phyloP scores from a whole-genome alignment of 345 rosid genomes.

The Populus simonii region DNA sequence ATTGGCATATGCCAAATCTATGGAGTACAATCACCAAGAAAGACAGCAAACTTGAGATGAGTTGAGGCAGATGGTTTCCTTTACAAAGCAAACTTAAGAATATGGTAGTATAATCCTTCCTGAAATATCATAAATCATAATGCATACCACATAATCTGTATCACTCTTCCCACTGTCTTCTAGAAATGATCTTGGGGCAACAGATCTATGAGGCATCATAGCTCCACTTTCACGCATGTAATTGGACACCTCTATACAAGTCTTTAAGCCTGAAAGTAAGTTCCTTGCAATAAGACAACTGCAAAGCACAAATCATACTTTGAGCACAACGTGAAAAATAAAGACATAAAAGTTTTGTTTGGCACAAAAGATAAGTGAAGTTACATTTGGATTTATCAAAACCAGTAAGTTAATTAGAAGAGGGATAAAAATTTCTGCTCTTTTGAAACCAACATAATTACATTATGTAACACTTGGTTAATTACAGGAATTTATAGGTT shows the following conservation, averaged over 20 bases:
- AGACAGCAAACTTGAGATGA: background rate
- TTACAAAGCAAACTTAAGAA: background rate
- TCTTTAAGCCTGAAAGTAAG: constrained; percentile 91
- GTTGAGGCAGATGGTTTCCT: background rate
- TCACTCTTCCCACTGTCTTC: constrained; percentile 65
- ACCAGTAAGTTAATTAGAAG: background rate
- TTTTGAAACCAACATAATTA: background rate
- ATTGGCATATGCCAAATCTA: background rate
- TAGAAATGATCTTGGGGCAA: constrained; percentile 48
- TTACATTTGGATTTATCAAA: background rate
- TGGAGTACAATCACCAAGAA: background rate
- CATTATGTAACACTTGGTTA: background rate
- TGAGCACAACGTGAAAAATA: background rate
- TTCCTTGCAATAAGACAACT: constrained; percentile 99
- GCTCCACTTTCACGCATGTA: constrained; percentile 79
- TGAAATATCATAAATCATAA: constrained; percentile 6
- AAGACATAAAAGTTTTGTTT: constrained; percentile 14
- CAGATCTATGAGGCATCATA: constrained; percentile 54
- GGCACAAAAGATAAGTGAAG: constrained; percentile 1
- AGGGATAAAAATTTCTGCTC: background rate
- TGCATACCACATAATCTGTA: constrained; percentile 52
- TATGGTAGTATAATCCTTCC: background rate
- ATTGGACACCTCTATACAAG: constrained; percentile 78
- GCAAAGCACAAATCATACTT: constrained; percentile 28
- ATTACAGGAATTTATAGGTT: background rate